Evolutionary conservation across 495 filamentous ascomycete species (phyloP).

Genomic region (Choiromyces venosus): DNA sequence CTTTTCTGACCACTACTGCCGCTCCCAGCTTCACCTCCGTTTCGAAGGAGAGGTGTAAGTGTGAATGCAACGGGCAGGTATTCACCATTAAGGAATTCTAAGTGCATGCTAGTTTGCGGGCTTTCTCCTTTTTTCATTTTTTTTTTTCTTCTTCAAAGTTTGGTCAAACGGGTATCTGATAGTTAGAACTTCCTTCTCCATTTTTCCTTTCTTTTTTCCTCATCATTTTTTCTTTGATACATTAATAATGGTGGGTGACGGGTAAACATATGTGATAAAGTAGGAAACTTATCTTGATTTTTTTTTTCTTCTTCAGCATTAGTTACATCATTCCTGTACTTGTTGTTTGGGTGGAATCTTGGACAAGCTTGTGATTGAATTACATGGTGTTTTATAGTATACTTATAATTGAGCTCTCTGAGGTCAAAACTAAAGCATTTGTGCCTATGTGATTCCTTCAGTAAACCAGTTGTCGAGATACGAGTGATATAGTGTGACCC

Average conservation of each 20-base stretch:
- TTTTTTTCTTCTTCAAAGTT: no score
- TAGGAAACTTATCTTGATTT: not conserved
- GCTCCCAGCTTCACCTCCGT: not conserved
- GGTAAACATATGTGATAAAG: not conserved
- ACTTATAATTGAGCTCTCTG: not conserved
- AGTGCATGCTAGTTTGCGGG: not conserved
- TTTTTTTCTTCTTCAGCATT: not conserved
- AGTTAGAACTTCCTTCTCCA: not conserved
- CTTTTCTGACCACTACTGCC: not conserved
- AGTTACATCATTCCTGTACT: not conserved
- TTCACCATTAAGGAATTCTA: not conserved
- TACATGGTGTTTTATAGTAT: not conserved
- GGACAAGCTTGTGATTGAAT: not conserved
- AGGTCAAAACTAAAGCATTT: not conserved
- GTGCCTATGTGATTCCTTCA: not conserved
- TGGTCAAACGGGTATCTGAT: not conserved
- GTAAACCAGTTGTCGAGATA: not conserved
- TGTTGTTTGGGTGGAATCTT: not conserved
- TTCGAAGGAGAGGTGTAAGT: not conserved
- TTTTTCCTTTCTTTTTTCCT: not conserved
- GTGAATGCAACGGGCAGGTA: constrained; percentile 2
- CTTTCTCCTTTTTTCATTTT: no score
- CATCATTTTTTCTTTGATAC: not conserved
- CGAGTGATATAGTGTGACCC: not conserved
- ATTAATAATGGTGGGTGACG: not conserved